phyloP scores from a whole-genome alignment of 495 filamentous ascomycete genomes.

The Hyaloscypha variabilis region DNA sequence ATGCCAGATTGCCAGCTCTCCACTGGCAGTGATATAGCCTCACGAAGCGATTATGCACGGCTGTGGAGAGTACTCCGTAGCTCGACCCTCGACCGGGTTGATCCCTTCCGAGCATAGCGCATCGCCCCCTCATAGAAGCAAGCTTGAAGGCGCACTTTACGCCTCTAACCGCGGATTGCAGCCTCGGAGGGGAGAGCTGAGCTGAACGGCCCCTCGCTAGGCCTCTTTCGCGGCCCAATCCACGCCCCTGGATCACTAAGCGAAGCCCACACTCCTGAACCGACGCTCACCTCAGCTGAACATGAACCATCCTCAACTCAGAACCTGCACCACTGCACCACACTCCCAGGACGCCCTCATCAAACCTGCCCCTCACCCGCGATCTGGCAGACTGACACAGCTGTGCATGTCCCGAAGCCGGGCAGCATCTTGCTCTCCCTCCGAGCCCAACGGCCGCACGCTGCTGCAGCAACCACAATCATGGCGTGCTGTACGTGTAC shows the following conservation, averaged over 20 bases:
- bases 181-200: conserved; percentile 1
- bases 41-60: conserved; percentile 10
- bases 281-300: conserved; percentile 10
- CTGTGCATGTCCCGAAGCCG: too few relatives aligned
- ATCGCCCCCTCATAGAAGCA: neutral
- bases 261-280: neutral
- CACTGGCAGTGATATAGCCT: conserved; percentile 7
- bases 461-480: neutral
- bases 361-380: too few relatives aligned
- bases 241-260: neutral
- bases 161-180: conserved; percentile 14
- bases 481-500: neutral
- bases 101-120: neutral
- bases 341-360: too few relatives aligned
- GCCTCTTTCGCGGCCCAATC: neutral
- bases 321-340: too few relatives aligned
- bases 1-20: neutral
- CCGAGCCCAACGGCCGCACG: neutral
- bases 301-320: conserved; percentile 6
- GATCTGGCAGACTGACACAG: too few relatives aligned
- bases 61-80: too few relatives aligned
- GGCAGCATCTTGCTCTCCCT: too few relatives aligned
- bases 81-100: too few relatives aligned
- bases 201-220: conserved; percentile 1
- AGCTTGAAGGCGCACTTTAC: conserved; percentile 6